A percentile compares a stretch with the other conserved stretches of the same genome.
These are phyloP conservation scores for Chlorophyllum brunneum DNA, from an alignment of 768 basidiomycete species.

Conservation along the genomic window DNA sequence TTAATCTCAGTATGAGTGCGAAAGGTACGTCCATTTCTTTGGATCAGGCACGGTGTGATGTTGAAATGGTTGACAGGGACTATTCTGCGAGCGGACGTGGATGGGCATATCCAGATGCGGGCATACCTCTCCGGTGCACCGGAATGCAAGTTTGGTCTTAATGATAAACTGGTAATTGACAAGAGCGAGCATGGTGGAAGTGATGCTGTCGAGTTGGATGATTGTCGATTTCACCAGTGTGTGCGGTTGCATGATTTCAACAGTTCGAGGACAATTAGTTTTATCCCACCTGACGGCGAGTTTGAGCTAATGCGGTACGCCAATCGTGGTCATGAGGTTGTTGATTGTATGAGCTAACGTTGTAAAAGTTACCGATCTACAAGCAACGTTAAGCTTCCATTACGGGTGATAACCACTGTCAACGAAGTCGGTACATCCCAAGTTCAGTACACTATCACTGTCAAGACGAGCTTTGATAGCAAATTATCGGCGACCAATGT, in stretches of 20 bases:
- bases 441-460: slow-evolving; percentile 85
- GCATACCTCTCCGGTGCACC: slow-evolving; percentile 96
- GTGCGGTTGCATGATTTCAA: slow-evolving; percentile 95
- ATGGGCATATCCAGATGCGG: slow-evolving; percentile 97
- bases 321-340: background rate
- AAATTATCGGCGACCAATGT: slow-evolving; percentile 94
- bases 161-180: slow-evolving; percentile 97
- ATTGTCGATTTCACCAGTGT: slow-evolving; percentile 98
- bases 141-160: slow-evolving; percentile 98
- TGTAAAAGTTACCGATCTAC: slow-evolving; percentile 85
- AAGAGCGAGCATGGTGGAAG: slow-evolving; percentile 64
- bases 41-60: background rate
- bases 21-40: slow-evolving; percentile 56
- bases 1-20: slow-evolving; percentile 96
- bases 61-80: slow-evolving; percentile 49
- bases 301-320: slow-evolving; percentile 95
- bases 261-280: slow-evolving; percentile 89
- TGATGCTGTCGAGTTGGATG: slow-evolving; percentile 93
- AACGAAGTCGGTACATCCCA: slow-evolving; percentile 90
- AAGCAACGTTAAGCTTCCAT: slow-evolving; percentile 91
- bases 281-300: slow-evolving; percentile 97
- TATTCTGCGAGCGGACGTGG: slow-evolving; percentile 91
- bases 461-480: slow-evolving; percentile 85
- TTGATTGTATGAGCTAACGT: background rate
- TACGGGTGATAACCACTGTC: slow-evolving; percentile 86